These are phyloP conservation scores for Sequoia sempervirens DNA, from an alignment of 75 land plant species.

Conservation along the genomic window DNA sequence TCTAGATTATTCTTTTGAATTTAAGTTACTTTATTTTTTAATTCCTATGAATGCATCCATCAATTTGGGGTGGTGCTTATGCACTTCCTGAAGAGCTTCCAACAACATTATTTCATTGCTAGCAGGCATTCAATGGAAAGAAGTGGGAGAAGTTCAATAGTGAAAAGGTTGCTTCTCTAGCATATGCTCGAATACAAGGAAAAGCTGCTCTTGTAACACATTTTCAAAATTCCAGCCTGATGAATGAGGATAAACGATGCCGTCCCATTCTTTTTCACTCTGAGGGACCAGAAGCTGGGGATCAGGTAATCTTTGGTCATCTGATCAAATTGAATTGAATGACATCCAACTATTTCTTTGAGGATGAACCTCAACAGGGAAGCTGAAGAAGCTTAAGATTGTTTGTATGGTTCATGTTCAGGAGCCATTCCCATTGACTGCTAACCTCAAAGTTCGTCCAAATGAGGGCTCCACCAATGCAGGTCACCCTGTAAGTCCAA, in stretches of 20 bases:
- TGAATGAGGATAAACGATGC: slow-evolving; percentile 95
- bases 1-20: neutral
- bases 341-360: neutral
- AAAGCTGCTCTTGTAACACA: slow-evolving; percentile 87
- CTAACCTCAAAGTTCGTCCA: slow-evolving; percentile 35
- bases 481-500: slow-evolving; percentile 31
- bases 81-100: neutral
- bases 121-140: slow-evolving; percentile 80
- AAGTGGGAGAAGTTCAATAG: slow-evolving; percentile 98
- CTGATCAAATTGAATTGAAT: slow-evolving; percentile 4
- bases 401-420: slow-evolving; percentile 11
- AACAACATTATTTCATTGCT: neutral
- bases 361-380: neutral
- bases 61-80: neutral
- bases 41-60: neutral
- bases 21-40: too few relatives aligned
- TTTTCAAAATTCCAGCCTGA: slow-evolving; percentile 92
- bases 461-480: slow-evolving; percentile 34
- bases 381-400: neutral
- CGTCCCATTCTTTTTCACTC: slow-evolving; percentile 91
- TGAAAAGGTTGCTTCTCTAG: slow-evolving; percentile 90
- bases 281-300: slow-evolving; percentile 65
- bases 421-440: slow-evolving; percentile 39
- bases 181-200: slow-evolving; percentile 94
- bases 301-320: slow-evolving; percentile 44